These are phyloP conservation scores for Gomphus bonarii DNA, from an alignment of 1,284 basidiomycete species.

Conservation along the genomic window DNA sequence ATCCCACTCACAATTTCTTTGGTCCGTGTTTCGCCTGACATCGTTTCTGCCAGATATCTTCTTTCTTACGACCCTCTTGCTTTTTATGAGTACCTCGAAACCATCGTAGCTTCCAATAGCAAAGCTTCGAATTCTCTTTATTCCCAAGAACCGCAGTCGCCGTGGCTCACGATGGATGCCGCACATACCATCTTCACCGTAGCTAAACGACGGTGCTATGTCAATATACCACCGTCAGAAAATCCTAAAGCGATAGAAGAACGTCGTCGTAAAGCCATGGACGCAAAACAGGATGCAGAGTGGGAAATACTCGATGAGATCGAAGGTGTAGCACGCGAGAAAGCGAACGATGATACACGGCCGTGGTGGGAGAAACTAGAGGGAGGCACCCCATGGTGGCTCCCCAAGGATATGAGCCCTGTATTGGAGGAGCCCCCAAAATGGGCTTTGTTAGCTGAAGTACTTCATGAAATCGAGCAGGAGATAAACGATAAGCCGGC, in stretches of 20 bases:
- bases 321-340: slow-evolving; percentile 27
- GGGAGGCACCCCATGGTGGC: slow-evolving; percentile 35
- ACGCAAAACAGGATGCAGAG: slow-evolving; percentile 52
- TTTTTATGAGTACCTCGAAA: slow-evolving; percentile 90
- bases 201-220: slow-evolving; percentile 76
- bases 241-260: slow-evolving; percentile 17
- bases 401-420: slow-evolving; percentile 75
- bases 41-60: slow-evolving; percentile 50
- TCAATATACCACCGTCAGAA: slow-evolving; percentile 31
- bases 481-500: slow-evolving; percentile 57
- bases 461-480: slow-evolving; percentile 87
- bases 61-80: slow-evolving; percentile 87
- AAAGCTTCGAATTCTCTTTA: slow-evolving; percentile 36
- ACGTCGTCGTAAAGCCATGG: slow-evolving; percentile 25
- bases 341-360: background rate
- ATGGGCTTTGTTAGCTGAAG: slow-evolving; percentile 80
- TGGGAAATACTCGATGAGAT: slow-evolving; percentile 63
- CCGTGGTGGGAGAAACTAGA: slow-evolving; percentile 2
- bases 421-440: slow-evolving; percentile 90
- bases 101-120: slow-evolving; percentile 71
- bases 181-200: slow-evolving; percentile 81
- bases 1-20: background rate
- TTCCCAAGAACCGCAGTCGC: slow-evolving; percentile 57
- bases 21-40: background rate
- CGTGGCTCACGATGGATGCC: slow-evolving; percentile 85